Percentiles rank a stretch among this genome's conserved stretches.
Evolutionary conservation across 257 asterid genomes (phyloP).

Genomic region (Nicotiana noctiflora): DNA sequence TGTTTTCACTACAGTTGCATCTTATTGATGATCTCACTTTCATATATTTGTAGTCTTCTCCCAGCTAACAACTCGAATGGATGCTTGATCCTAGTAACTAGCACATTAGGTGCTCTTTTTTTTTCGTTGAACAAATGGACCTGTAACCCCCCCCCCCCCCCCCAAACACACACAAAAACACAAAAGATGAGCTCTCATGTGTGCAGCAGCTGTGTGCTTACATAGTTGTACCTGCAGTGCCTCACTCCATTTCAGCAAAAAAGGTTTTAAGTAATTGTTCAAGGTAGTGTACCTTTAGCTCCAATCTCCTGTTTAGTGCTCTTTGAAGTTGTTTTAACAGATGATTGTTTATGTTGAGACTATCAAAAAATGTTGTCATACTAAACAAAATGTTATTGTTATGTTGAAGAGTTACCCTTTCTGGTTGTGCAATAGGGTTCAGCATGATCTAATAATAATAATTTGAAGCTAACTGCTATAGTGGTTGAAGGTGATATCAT

Average conservation of each 20-base stretch:
- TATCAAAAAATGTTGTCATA: neutral
- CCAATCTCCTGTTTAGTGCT: neutral
- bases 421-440: neutral
- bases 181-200: neutral
- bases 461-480: neutral
- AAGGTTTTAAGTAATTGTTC: neutral
- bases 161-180: neutral
- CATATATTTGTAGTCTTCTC: neutral
- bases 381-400: neutral
- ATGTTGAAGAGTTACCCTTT: neutral
- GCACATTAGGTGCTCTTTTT: neutral
- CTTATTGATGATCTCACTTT: neutral
- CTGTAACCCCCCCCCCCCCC: neutral
- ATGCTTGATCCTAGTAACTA: neutral
- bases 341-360: neutral
- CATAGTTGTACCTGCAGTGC: neutral
- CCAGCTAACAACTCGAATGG: neutral
- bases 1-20: neutral
- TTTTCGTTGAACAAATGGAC: neutral
- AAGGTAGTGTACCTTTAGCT: neutral
- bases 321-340: neutral
- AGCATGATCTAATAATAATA: neutral
- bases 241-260: neutral
- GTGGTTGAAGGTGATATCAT: neutral
- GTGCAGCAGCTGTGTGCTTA: neutral